Conservation (phyloP, 108 stramenopile genomes). For the Fistulifera pelliculosa region DNA sequence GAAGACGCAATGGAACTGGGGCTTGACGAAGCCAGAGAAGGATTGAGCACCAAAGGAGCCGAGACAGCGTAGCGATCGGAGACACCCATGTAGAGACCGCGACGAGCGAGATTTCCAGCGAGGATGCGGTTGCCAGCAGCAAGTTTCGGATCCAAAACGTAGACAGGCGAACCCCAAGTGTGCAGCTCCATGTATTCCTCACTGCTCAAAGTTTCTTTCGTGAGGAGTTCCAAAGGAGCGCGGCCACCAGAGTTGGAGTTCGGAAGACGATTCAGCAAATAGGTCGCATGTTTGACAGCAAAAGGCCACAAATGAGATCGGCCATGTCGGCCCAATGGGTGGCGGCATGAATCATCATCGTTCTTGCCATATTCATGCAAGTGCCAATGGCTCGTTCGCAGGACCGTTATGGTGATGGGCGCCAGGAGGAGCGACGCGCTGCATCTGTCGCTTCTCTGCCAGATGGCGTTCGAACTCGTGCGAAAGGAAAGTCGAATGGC, state of each 20-base stretch:
- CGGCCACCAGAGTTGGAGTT: no score
- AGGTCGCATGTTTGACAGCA: constrained; percentile 8
- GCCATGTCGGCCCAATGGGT: constrained; percentile 8
- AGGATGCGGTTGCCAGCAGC: constrained; percentile 18
- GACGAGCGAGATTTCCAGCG: constrained; percentile 18
- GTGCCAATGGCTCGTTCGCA: constrained; percentile 8
- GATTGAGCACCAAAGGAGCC: constrained; percentile 16
- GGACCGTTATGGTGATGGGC: no score
- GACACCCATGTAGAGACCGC: constrained; percentile 17
- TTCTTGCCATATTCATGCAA: constrained; percentile 12
- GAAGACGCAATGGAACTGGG: constrained; percentile 18
- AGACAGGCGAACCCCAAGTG: constrained; percentile 27
- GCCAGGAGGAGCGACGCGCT: background rate
- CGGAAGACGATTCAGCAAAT: background rate
- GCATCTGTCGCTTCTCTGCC: no score
- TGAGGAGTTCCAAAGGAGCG: background rate
- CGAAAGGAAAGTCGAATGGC: no score
- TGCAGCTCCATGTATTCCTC: constrained; percentile 4
- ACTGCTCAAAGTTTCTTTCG: constrained; percentile 6
- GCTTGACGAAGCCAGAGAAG: constrained; percentile 15
- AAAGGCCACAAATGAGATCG: constrained; percentile 18
- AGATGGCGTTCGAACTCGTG: no score
- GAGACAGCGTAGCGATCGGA: constrained; percentile 10
- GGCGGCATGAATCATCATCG: constrained; percentile 17
- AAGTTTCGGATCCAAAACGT: constrained; percentile 16